Evolutionary conservation across 192 early-diverging fungal genomes (phyloP), one percentile per base, ranked within the genome.

Genomic region (Backusella morwellensis): DNA sequence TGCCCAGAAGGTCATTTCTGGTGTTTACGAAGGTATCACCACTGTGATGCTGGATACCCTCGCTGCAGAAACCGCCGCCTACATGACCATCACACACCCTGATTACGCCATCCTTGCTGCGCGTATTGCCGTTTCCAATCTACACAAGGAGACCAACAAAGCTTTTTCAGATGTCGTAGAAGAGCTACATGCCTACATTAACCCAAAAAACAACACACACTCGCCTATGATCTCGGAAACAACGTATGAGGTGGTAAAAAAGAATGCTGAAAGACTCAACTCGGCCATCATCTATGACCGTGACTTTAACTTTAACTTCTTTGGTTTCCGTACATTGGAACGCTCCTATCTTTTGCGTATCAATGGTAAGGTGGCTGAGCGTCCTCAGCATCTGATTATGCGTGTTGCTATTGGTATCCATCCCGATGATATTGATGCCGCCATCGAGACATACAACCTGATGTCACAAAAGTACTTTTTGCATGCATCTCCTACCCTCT

Each of bases 301-400:
- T 78, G 98, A 99, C 82, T 98, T 96, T 81, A 94, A 91, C 78
- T 99, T 98, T 89, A 97, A 97, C 87, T 99, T 91, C 88, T 99
- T 99, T 92, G 98, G 98, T 7, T 98, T 98, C 92, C 98, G 98
- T 88, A 99, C 97, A 17, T 90, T 99, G 12, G 98, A 99, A 86
- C 91, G 98, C 40, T 95, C 93, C 44, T 99, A 99, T 81, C 89
- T 99, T 21, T 85, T 99, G 68, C 87, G 90, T 71, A 93, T 98
- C 84, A 91, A 95, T 78, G 91, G 92, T 35, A 90, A 91, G 70
- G 91, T 97, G 32, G 96, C 94, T 6, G 97, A 99, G 85, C 85
- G 98, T 41, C 98, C 98, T 21, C 98, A 99, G 82, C 98, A 99
- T 83, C 87, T 99, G 92, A 84, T 99, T 67, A 99, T 99, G 98